These are phyloP conservation scores for Phyllosticta paracitricarpa DNA, from an alignment of 2,329 filamentous ascomycete species.

Conservation along the genomic window DNA sequence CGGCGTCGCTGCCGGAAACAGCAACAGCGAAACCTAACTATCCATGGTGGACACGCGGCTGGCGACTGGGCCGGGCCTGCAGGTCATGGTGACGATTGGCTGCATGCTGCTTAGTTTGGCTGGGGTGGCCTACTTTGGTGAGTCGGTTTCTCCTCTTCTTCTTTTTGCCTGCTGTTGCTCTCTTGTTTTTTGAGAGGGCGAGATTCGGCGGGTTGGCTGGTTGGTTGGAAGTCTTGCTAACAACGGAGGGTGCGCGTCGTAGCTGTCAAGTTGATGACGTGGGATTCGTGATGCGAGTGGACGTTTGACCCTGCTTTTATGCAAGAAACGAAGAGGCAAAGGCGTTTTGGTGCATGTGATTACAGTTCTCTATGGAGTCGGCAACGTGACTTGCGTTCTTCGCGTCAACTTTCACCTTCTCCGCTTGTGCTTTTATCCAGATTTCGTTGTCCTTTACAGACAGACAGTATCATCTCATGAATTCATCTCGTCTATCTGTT, in stretches of 20 bases:
- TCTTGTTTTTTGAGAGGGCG: neutral
- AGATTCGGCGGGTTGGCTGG: neutral
- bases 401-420: too few relatives aligned
- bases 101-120: neutral
- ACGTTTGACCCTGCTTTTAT: neutral
- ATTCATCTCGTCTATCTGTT: too few relatives aligned
- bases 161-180: neutral
- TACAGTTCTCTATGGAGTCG: too few relatives aligned
- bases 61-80: neutral
- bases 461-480: too few relatives aligned
- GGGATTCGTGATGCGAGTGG: neutral
- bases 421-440: too few relatives aligned
- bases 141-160: neutral
- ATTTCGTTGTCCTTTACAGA: too few relatives aligned
- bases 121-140: neutral
- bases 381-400: too few relatives aligned
- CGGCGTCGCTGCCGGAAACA: too few relatives aligned
- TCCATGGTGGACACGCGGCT: neutral
- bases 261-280: neutral
- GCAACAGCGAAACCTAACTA: neutral
- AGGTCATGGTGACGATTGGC: neutral
- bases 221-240: neutral
- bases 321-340: neutral
- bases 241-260: neutral
- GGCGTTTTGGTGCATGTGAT: neutral